Evolutionary conservation across 805 yeast species (phyloP).

Genomic region (Saccharomycopsis synnaedendra): DNA sequence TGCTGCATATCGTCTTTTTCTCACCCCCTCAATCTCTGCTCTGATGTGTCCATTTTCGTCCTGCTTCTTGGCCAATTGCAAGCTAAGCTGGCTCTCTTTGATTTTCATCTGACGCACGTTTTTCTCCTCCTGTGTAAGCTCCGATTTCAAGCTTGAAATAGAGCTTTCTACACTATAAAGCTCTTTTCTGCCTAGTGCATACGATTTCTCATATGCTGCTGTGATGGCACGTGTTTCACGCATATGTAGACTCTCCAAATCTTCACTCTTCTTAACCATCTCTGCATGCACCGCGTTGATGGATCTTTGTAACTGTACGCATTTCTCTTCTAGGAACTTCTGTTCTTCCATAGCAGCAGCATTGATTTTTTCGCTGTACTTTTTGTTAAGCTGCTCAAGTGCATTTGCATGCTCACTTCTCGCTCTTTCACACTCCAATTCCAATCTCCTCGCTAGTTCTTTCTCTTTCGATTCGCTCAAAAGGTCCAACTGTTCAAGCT

Average conservation of each 20-base stretch:
- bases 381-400: no score
- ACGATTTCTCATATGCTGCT: conserved; percentile 19
- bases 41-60: not conserved
- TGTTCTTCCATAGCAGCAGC: no score
- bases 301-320: no score
- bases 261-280: not conserved
- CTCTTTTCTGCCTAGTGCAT: conserved; percentile 20
- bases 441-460: not conserved
- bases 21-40: not conserved
- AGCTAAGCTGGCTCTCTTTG: conserved; percentile 9
- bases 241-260: not conserved
- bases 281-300: not conserved
- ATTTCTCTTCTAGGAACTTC: no score
- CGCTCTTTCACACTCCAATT: no score
- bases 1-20: conserved; percentile 13
- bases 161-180: conserved; percentile 21
- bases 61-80: conserved; percentile 7
- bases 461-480: conserved; percentile 26
- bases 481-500: conserved; percentile 3
- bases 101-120: conserved; percentile 18
- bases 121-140: conserved; percentile 2
- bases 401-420: no score
- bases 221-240: not conserved
- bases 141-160: not conserved
- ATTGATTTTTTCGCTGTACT: no score